Evolutionary conservation across 768 basidiomycete genomes (phyloP).

Genomic region (Boletus bicolor): DNA sequence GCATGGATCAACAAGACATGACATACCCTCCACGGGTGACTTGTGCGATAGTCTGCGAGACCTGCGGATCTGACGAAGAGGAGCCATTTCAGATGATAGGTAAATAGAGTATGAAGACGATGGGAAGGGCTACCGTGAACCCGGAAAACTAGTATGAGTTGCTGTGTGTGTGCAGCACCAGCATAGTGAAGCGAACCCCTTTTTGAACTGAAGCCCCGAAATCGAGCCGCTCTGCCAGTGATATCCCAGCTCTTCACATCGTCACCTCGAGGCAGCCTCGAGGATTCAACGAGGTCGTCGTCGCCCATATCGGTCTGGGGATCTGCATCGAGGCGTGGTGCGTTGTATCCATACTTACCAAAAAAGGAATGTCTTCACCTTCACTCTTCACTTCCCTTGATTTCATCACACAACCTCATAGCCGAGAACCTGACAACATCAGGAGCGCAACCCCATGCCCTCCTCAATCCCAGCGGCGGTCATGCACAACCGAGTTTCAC

Average conservation of each 20-base stretch:
- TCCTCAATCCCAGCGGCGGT: not conserved
- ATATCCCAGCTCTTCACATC: conserved; percentile 31
- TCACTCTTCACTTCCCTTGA: conserved; percentile 1
- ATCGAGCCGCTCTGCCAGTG: conserved; percentile 15
- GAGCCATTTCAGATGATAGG: conserved; percentile 27
- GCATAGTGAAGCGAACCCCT: conserved; percentile 13
- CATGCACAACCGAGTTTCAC: conserved; percentile 6
- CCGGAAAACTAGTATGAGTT: conserved; percentile 1
- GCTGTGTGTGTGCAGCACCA: conserved; percentile 6
- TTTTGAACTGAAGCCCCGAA: conserved; percentile 31
- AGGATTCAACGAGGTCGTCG: conserved; percentile 26
- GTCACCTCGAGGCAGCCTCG: conserved; percentile 41
- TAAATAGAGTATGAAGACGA: not conserved
- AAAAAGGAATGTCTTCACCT: conserved; percentile 14
- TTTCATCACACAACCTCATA: conserved; percentile 3
- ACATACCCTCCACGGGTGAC: conserved; percentile 34
- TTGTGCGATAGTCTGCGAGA: conserved; percentile 45
- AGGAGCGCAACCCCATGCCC: not conserved
- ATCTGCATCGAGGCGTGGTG: conserved; percentile 27
- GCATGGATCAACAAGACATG: conserved; percentile 15
- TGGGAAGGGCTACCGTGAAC: not conserved
- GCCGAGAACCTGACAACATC: not conserved
- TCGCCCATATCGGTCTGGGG: conserved; percentile 25
- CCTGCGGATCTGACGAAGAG: conserved; percentile 35
- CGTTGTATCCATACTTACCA: not conserved